These are phyloP conservation scores for Fraxinus angustifolia DNA, from an alignment of 305 asterid species.

Conservation along the genomic window DNA sequence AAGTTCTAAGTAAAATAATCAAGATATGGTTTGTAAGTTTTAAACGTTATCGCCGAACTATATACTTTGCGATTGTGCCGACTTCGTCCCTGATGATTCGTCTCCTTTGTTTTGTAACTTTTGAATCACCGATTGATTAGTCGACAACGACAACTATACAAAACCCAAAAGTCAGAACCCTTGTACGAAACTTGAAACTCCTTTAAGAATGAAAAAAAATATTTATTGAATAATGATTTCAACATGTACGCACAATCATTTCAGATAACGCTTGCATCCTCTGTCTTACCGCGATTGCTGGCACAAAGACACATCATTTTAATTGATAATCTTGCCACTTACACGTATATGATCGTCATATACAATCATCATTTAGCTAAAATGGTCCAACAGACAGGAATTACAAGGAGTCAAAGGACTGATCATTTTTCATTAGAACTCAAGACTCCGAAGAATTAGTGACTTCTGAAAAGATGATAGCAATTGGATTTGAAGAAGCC, in stretches of 20 bases:
- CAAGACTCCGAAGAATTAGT: not conserved
- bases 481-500: not conserved
- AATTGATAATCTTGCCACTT: no score
- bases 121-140: not conserved
- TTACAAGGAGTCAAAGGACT: not conserved
- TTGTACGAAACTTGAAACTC: not conserved
- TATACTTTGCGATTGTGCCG: not conserved
- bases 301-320: not conserved
- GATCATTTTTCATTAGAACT: not conserved
- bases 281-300: no score
- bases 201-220: no score
- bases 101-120: not conserved
- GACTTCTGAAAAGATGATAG: not conserved
- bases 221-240: no score
- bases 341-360: no score
- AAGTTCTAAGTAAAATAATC: not conserved
- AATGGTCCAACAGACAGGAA: not conserved
- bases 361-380: not conserved
- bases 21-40: not conserved
- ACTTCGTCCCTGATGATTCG: not conserved
- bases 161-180: not conserved
- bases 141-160: not conserved
- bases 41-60: not conserved
- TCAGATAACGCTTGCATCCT: no score
- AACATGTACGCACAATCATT: no score